These are phyloP conservation scores for Trifolium subterraneum DNA, from an alignment of 306 rosid species.

Conservation along the genomic window DNA sequence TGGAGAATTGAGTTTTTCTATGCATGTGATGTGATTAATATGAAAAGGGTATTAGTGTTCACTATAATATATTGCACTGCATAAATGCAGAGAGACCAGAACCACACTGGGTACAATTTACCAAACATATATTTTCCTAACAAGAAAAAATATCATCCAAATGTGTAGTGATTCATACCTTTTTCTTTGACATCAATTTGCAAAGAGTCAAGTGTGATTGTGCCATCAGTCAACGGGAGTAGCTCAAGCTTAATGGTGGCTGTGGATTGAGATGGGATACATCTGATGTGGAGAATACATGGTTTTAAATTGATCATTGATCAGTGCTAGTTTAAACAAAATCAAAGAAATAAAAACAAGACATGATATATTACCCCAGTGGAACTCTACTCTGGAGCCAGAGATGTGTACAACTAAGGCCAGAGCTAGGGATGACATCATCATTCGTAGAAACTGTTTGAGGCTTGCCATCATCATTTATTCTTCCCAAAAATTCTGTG, in stretches of 20 bases:
- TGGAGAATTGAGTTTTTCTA: not conserved
- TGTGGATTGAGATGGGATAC: conserved; percentile 86
- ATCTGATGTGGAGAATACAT: conserved; percentile 58
- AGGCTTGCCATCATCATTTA: conserved; percentile 50
- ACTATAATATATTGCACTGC: conserved; percentile 4
- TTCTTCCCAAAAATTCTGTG: conserved; percentile 67
- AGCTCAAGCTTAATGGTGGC: conserved; percentile 95
- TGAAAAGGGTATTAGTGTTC: not conserved
- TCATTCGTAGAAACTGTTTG: conserved; percentile 62
- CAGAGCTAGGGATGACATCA: conserved; percentile 74
- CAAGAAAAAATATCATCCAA: conserved; percentile 11
- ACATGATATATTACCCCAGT: conserved; percentile 67
- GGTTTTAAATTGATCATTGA: conserved; percentile 41
- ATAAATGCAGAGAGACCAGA: not conserved
- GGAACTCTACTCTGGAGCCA: conserved; percentile 99
- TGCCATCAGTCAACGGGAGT: conserved; percentile 97
- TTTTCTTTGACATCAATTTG: conserved; percentile 95
- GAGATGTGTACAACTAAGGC: conserved; percentile 84
- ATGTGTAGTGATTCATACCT: conserved; percentile 51
- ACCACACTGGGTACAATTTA: not conserved
- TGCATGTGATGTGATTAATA: conserved; percentile 5
- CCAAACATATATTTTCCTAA: not conserved
- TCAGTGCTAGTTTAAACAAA: conserved; percentile 32
- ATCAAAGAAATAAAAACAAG: conserved; percentile 15
- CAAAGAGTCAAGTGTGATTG: conserved; percentile 83